Percentiles rank a stretch among this genome's conserved stretches.
phyloP scores from a whole-genome alignment of 768 basidiomycete genomes.

The Lactifluus rugatus region DNA sequence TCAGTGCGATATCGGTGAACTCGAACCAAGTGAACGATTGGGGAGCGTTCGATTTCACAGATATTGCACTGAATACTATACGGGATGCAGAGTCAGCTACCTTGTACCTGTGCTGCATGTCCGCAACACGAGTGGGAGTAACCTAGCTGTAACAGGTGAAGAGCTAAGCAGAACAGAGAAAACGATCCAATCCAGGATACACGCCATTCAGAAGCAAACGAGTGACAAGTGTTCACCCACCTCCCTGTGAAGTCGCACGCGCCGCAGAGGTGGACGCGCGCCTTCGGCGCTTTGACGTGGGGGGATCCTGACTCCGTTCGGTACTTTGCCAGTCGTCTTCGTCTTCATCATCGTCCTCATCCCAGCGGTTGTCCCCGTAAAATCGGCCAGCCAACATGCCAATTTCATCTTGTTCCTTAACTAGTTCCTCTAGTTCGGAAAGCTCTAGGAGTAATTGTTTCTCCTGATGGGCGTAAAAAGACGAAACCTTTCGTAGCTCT shows the following conservation, averaged over 20 bases:
- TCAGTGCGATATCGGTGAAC: too few relatives aligned
- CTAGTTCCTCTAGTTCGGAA: constrained; percentile 44
- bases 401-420: constrained; percentile 49
- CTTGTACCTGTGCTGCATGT: not conserved
- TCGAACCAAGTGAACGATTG: too few relatives aligned
- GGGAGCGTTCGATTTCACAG: too few relatives aligned
- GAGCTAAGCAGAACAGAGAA: not conserved
- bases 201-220: not conserved
- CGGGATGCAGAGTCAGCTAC: too few relatives aligned
- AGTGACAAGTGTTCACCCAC: not conserved
- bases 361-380: constrained; percentile 39
- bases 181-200: not conserved
- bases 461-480: constrained; percentile 74
- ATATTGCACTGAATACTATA: too few relatives aligned
- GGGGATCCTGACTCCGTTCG: constrained; percentile 28
- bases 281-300: constrained; percentile 24
- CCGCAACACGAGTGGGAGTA: not conserved
- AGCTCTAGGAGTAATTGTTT: constrained; percentile 58
- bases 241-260: constrained; percentile 10
- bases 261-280: constrained; percentile 22
- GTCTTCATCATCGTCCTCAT: constrained; percentile 51
- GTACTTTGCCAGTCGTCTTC: constrained; percentile 30
- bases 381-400: constrained; percentile 41
- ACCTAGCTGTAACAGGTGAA: not conserved
- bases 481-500: constrained; percentile 70